Conservation (phyloP, 1,139 yeast species). For the Hanseniaspora gamundiae region DNA sequence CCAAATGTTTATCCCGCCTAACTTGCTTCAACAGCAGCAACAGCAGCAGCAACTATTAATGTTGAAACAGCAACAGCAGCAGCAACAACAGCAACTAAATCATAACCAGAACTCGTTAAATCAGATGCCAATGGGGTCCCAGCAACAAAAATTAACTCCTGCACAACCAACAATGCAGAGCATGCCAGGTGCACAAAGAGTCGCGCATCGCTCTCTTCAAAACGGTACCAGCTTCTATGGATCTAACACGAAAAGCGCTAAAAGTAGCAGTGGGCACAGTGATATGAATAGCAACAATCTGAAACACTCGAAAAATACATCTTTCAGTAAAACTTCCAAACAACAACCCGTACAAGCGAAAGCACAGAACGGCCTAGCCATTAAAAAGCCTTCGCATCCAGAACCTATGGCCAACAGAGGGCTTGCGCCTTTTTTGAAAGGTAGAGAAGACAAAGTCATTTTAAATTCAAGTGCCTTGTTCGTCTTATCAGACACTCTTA, state of each 20-base stretch:
- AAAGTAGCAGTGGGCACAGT: slow-evolving; percentile 12
- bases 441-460: slow-evolving; percentile 14
- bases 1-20: slow-evolving; percentile 1
- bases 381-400: background rate
- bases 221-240: background rate
- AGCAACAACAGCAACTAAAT: slow-evolving; percentile 18
- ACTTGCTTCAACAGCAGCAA: background rate
- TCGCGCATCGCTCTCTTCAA: slow-evolving; percentile 12
- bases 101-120: slow-evolving; percentile 23
- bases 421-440: background rate
- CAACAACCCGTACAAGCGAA: slow-evolving; percentile 18
- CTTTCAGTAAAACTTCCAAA: slow-evolving; percentile 16
- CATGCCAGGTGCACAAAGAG: slow-evolving; percentile 8
- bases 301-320: slow-evolving; percentile 5
- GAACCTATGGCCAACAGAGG: background rate
- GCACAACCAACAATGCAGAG: background rate
- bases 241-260: slow-evolving; percentile 12
- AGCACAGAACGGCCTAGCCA: slow-evolving; percentile 12
- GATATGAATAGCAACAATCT: no score
- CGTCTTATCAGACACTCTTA: slow-evolving; percentile 18
- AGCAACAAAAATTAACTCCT: slow-evolving; percentile 2
- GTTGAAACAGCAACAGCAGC: slow-evolving; percentile 15
- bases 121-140: slow-evolving; percentile 11
- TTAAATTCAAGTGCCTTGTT: slow-evolving; percentile 20
- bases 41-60: slow-evolving; percentile 8